Base-by-base conservation (phyloP, 169 alveolate species). In the Cryptosporidium xiaoi region DNA sequence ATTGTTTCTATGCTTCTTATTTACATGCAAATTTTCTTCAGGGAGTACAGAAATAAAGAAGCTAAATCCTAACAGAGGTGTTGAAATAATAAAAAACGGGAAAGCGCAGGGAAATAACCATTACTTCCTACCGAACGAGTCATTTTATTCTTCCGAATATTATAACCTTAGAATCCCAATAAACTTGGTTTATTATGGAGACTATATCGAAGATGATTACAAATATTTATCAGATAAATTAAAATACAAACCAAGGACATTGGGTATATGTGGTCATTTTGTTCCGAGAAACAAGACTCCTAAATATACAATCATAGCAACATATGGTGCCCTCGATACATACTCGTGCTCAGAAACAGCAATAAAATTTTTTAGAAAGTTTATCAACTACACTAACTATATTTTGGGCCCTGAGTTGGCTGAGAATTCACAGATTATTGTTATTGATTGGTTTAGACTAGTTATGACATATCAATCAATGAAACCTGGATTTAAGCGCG, bases 361-460 rank as follows among this genome's bases (percentile, higher is more conserved):
- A 29, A 50, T 60, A 8, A 62, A 62, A n/a, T 62, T 77, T 60
- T 77, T 77, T 29, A 29, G 58, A 24, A 77, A 60, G 40, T 77
- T 33, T 46, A 24, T 77, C 2, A 77, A 77, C 29, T 62, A 77
- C 27, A 15, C 64, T 13, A 20, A 58, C 10, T 46, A 55, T 40
- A 40, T 44, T 27, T 40, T 58, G 58, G 87, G 87, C 27, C 1
- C 31, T 34, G 87, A 77, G 1, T 24, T 77, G 8, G 87, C 51
- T 6, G 51, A 77, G 29, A 16, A 60, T 13, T 34, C 87, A 13
- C 87, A 77, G 20, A 44, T 77, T 16, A 77, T 77, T 24, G 65
- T 77, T n/a, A 29, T 62, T 18, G 64, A 77, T 44, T 77, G 87
- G 87, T 60, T 60, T 60, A 15, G 64, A 46, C 77, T 62, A 4